Evolutionary conservation across 352 stramenopile species (phyloP).

Genomic region (Globisporangium megalacanthum): DNA sequence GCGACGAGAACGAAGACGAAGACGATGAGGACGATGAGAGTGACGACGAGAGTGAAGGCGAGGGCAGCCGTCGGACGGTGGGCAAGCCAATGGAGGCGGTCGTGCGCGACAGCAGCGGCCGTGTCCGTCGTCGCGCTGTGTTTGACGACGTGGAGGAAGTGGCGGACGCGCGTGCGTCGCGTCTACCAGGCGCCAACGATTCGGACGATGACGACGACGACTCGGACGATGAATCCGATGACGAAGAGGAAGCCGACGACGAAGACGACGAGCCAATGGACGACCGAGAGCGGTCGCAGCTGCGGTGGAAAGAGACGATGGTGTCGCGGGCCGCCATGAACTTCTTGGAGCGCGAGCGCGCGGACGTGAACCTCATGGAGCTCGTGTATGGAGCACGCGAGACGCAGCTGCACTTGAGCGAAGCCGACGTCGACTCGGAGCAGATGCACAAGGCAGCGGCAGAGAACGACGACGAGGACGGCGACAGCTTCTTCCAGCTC

Average conservation of each 20-base stretch:
- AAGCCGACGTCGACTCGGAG: slow-evolving; percentile 62
- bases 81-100: slow-evolving; percentile 62
- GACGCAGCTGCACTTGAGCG: slow-evolving; percentile 72
- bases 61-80: slow-evolving; percentile 33
- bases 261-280: slow-evolving; percentile 26
- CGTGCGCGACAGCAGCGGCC: slow-evolving; percentile 61
- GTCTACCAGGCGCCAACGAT: slow-evolving; percentile 20
- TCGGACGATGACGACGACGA: slow-evolving; percentile 44
- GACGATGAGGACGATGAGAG: slow-evolving; percentile 42
- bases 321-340: slow-evolving; percentile 77
- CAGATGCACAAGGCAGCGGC: slow-evolving; percentile 15
- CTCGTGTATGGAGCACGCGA: slow-evolving; percentile 85
- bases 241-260: slow-evolving; percentile 35
- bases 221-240: slow-evolving; percentile 33
- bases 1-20: slow-evolving; percentile 41
- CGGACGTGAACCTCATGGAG: slow-evolving; percentile 88
- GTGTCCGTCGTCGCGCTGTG: slow-evolving; percentile 70
- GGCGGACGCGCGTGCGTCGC: slow-evolving; percentile 9
- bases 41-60: slow-evolving; percentile 39
- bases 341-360: slow-evolving; percentile 79
- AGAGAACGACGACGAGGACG: slow-evolving; percentile 51
- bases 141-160: slow-evolving; percentile 55
- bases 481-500: slow-evolving; percentile 70
- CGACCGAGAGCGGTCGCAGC: slow-evolving; percentile 54
- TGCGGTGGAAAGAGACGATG: slow-evolving; percentile 86